Base-by-base conservation (phyloP, 2,329 filamentous ascomycete genomes). In the Pseudogymnoascus sp. region DNA sequence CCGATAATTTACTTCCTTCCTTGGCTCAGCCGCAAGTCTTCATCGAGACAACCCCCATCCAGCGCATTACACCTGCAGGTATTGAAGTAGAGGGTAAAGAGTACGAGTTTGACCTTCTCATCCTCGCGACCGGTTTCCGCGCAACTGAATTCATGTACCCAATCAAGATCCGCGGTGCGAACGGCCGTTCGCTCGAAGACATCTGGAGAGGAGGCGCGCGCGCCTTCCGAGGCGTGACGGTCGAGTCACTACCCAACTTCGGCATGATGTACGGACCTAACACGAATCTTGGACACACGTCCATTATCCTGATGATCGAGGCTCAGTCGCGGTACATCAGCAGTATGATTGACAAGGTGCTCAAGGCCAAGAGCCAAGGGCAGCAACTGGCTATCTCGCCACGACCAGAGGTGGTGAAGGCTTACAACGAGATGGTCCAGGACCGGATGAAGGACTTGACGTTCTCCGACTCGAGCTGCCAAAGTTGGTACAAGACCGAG, bases 261-360 rank as follows among this genome's bases (percentile, higher is more conserved):
- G 80, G 75, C 56, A 81, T 84, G 76, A 75, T 85, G 60, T 85
- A 84, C 70, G 83, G 83, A 84, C 70, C 84, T 81, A 1, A 82
- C 80, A 61, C 74, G 80, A 62, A 65, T 26, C 59, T 65, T 15
- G 83, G 80, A 0, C 80, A 83, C 69, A 84, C 83, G 65, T 79
- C 76, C 62, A 85, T 85, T 67, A 81, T 85, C 66, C 74, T 85
- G n/a, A 86, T 85, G 82, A 83, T 85, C 65, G 83, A 86, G 68
- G 78, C 82, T 1, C 83, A 86, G 67, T 77, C 75, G 2, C 76
- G 79, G 2, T 85, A 85, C 68, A 77, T 85, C 63, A 81, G 78
- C 64, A 75, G 74, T 0, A 67, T 86, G 37, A 77, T 86, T 56
- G 68, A 70, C 0, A 75, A 79, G 6, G 77, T 86, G 1, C 75